Evolutionary conservation across 2,329 filamentous ascomycete species (phyloP).

Genomic region (Daldinia sp.): DNA sequence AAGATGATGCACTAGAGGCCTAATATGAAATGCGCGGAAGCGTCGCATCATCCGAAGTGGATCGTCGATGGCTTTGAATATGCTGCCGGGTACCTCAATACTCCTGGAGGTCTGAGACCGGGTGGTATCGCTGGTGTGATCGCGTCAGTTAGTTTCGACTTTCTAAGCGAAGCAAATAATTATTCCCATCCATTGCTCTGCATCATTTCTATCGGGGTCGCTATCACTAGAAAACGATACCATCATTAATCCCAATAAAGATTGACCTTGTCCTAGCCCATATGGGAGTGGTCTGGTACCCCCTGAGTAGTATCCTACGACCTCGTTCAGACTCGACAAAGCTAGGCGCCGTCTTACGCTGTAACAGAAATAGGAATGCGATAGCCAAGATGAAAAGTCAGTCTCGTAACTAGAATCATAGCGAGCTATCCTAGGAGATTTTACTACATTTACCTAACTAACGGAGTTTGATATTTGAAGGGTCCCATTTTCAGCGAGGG

Average conservation of each 20-base stretch:
- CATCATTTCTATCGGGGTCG: background rate
- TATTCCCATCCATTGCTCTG: conserved; percentile 4
- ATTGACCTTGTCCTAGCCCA: conserved; percentile 4
- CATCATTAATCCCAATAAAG: conserved; percentile 6
- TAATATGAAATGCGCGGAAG: conserved; percentile 1
- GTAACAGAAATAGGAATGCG: conserved; percentile 3
- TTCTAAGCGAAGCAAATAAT: conserved; percentile 8
- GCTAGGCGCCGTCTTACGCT: conserved; percentile 3
- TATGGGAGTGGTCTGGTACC: conserved; percentile 3
- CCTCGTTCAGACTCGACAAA: conserved; percentile 16
- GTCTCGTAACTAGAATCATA: background rate
- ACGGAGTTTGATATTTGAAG: background rate
- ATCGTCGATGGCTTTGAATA: conserved; percentile 10
- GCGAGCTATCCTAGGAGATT: no score
- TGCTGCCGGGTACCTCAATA: background rate
- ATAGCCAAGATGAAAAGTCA: background rate
- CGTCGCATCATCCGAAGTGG: conserved; percentile 5
- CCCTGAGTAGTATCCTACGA: conserved; percentile 1
- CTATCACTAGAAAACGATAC: conserved; percentile 2
- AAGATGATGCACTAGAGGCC: conserved; percentile 4
- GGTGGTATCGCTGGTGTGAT: background rate
- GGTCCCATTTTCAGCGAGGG: background rate
- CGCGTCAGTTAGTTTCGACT: background rate
- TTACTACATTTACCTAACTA: background rate
- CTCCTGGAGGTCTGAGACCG: background rate